A percentile compares a stretch with the other conserved stretches of the same genome.
phyloP scores from a whole-genome alignment of 2,329 filamentous ascomycete species.

The Trichophyton benhamiae region DNA sequence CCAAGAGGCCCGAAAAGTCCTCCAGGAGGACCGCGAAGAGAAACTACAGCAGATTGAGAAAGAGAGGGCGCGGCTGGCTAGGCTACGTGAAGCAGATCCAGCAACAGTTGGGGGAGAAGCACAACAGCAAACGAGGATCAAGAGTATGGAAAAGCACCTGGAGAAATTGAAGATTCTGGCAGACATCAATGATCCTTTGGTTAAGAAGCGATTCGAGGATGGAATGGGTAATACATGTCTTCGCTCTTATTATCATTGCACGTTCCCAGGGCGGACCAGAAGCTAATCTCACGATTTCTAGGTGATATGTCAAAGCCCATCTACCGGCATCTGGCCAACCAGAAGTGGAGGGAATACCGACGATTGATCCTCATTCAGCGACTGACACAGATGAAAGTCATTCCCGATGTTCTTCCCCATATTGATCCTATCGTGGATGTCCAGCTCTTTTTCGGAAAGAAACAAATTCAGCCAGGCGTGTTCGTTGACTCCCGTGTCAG shows the following conservation, averaged over 20 bases:
- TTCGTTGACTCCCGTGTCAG: slow-evolving; percentile 64
- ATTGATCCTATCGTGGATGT: slow-evolving; percentile 71
- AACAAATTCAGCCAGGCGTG: slow-evolving; percentile 60
- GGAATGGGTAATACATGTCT: slow-evolving; percentile 53
- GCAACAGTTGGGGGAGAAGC: slow-evolving; percentile 48
- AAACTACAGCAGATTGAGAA: slow-evolving; percentile 63
- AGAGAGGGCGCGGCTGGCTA: slow-evolving; percentile 56
- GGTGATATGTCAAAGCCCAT: slow-evolving; percentile 94
- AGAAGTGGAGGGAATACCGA: slow-evolving; percentile 77
- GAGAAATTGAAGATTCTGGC: slow-evolving; percentile 76
- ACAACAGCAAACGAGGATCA: slow-evolving; percentile 54
- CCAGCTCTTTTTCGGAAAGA: slow-evolving; percentile 63
- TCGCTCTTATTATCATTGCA: background rate
- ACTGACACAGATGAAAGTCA: slow-evolving; percentile 70
- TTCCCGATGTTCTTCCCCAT: slow-evolving; percentile 75
- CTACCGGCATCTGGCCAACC: slow-evolving; percentile 77
- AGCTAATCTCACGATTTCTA: slow-evolving; percentile 29
- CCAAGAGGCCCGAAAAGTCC: slow-evolving; percentile 79
- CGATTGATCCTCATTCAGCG: slow-evolving; percentile 70
- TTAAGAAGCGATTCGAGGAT: slow-evolving; percentile 91
- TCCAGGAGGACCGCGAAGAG: slow-evolving; percentile 65
- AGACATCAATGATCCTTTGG: slow-evolving; percentile 86
- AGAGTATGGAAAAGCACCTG: slow-evolving; percentile 57
- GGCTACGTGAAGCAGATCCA: slow-evolving; percentile 48
- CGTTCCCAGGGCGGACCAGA: background rate